Evolutionary conservation across 2,329 filamentous ascomycete genomes (phyloP).

Genomic region (Nannizzia gypsea): DNA sequence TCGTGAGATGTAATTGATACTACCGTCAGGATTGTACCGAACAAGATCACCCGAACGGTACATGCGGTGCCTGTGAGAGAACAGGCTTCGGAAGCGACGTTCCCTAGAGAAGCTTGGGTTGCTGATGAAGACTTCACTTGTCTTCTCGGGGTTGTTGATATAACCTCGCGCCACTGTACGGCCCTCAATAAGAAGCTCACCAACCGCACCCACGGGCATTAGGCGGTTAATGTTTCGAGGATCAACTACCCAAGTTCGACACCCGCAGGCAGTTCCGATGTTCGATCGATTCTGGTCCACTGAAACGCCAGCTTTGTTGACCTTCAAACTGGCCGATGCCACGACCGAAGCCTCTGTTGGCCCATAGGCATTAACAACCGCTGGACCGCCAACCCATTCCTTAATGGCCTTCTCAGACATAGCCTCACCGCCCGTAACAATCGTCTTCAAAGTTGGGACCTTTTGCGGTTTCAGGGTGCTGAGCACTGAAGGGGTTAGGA

Average conservation of each 20-base stretch:
- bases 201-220: conserved; percentile 40
- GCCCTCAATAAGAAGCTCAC: conserved; percentile 18
- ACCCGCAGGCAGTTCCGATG: conserved; percentile 27
- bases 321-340: conserved; percentile 19
- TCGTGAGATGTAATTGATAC: conserved; percentile 17
- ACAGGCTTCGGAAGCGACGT: conserved; percentile 8
- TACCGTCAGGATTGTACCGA: conserved; percentile 16
- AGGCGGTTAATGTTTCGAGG: conserved; percentile 27
- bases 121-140: conserved; percentile 43
- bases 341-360: conserved; percentile 32
- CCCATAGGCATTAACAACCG: conserved; percentile 36
- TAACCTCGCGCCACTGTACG: conserved; percentile 48
- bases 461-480: conserved; percentile 34
- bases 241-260: conserved; percentile 32
- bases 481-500: conserved; percentile 50
- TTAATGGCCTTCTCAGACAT: conserved; percentile 32
- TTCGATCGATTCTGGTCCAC: conserved; percentile 18
- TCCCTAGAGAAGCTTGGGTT: conserved; percentile 27
- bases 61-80: conserved; percentile 14
- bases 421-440: conserved; percentile 38
- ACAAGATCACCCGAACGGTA: conserved; percentile 21
- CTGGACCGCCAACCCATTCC: conserved; percentile 32
- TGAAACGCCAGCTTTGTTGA: conserved; percentile 20
- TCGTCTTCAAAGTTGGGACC: conserved; percentile 34
- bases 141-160: conserved; percentile 44